Evolutionary conservation across 768 basidiomycete genomes (phyloP).

Genomic region (Pleurotus ostreatus): DNA sequence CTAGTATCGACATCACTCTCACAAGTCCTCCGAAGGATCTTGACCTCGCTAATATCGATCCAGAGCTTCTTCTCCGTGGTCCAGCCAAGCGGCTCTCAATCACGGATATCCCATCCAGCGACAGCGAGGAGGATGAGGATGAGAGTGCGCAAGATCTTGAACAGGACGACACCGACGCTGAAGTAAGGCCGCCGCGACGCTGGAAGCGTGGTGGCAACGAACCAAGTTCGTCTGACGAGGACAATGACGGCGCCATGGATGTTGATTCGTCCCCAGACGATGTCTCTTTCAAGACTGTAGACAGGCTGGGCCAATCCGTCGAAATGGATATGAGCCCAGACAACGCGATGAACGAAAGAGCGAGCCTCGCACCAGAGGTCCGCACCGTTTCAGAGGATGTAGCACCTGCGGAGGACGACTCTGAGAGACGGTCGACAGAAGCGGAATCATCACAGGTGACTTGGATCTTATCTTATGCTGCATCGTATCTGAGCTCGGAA

Average conservation of each 20-base stretch:
- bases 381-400: background rate
- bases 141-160: slow-evolving; percentile 29
- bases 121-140: slow-evolving; percentile 37
- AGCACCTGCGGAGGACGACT: too few species aligned
- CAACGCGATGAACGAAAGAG: background rate
- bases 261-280: slow-evolving; percentile 5
- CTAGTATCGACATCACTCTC: background rate
- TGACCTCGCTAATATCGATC: slow-evolving; percentile 11
- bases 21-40: background rate
- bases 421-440: background rate
- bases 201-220: slow-evolving; percentile 15
- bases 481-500: too few species aligned
- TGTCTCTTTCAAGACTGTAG: slow-evolving; percentile 26
- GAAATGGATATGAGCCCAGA: slow-evolving; percentile 22
- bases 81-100: slow-evolving; percentile 26
- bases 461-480: background rate
- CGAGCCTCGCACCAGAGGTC: background rate
- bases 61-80: slow-evolving; percentile 42
- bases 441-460: background rate
- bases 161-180: slow-evolving; percentile 29
- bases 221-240: slow-evolving; percentile 28
- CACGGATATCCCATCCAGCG: slow-evolving; percentile 35
- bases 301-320: slow-evolving; percentile 24
- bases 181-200: slow-evolving; percentile 21
- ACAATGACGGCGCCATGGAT: slow-evolving; percentile 20